These are phyloP conservation scores for Sphaerobolus stellatus DNA, from an alignment of 1,284 basidiomycete species.

Conservation along the genomic window DNA sequence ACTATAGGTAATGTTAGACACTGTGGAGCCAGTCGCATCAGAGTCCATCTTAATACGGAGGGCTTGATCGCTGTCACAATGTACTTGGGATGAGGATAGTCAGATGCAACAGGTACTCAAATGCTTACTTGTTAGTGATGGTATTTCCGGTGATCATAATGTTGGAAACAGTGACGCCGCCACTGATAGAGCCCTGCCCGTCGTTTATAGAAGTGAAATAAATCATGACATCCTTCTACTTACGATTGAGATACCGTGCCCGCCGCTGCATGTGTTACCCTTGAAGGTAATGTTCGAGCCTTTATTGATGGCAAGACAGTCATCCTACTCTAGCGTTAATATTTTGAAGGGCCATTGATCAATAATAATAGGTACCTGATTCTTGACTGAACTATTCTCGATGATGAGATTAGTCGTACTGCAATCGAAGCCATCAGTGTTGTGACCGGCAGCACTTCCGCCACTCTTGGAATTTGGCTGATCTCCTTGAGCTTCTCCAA, in stretches of 20 bases:
- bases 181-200: slow-evolving; percentile 49
- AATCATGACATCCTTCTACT: slow-evolving; percentile 11
- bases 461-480: slow-evolving; percentile 45
- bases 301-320: slow-evolving; percentile 61
- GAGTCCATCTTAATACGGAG: slow-evolving; percentile 49
- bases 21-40: slow-evolving; percentile 38
- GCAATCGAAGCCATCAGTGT: slow-evolving; percentile 31
- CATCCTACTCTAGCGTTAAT: slow-evolving; percentile 54
- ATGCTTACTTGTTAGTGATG: slow-evolving; percentile 28
- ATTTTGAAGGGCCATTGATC: neutral
- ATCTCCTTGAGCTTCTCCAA: slow-evolving; percentile 34
- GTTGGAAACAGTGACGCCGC: slow-evolving; percentile 44
- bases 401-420: slow-evolving; percentile 15
- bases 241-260: slow-evolving; percentile 60
- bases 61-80: slow-evolving; percentile 38
- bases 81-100: neutral
- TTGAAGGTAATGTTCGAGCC: slow-evolving; percentile 56
- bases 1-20: slow-evolving; percentile 44
- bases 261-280: slow-evolving; percentile 51
- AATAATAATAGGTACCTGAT: slow-evolving; percentile 10
- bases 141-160: slow-evolving; percentile 50
- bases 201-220: neutral
- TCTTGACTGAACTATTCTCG: slow-evolving; percentile 5
- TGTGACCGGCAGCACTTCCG: slow-evolving; percentile 38
- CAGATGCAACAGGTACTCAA: no score